phyloP scores from a whole-genome alignment of 306 rosid genomes.

The Elaeagnus macrophylla region DNA sequence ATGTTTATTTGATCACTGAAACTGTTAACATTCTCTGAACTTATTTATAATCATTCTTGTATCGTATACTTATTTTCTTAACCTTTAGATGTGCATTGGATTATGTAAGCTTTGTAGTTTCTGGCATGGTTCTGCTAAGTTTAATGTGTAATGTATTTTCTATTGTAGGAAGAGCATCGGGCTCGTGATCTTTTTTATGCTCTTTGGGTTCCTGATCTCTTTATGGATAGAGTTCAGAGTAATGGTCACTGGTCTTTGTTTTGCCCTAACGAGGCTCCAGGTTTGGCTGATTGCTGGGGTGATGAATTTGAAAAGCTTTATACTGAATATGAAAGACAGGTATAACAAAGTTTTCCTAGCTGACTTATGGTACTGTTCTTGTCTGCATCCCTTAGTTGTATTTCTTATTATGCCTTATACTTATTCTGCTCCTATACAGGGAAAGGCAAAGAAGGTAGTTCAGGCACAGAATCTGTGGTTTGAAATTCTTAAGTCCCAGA shows the following conservation, averaged over 20 bases:
- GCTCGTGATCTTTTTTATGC: conserved; percentile 94
- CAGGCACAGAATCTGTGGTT: conserved; percentile 85
- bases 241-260: conserved; percentile 81
- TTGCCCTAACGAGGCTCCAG: conserved; percentile 81
- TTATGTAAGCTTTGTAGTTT: too few relatives aligned
- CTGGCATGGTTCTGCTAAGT: too few relatives aligned
- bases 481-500: conserved; percentile 80
- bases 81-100: too few relatives aligned
- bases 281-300: conserved; percentile 98
- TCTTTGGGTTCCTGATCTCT: conserved; percentile 95
- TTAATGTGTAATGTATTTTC: not conserved
- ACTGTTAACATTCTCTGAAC: too few relatives aligned
- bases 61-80: too few relatives aligned
- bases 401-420: not conserved
- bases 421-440: conserved; percentile 31
- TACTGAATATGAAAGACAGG: conserved; percentile 53
- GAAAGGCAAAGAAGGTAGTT: conserved; percentile 76
- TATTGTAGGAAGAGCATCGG: conserved; percentile 76
- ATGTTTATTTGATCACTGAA: not conserved
- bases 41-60: too few relatives aligned
- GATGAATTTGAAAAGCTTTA: conserved; percentile 72
- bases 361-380: not conserved
- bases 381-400: not conserved
- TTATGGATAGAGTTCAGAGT: conserved; percentile 84
- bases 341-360: conserved; percentile 21